phyloP scores from a whole-genome alignment of 129 eudicot species.

The Rutidosis leptorrhynchoides region DNA sequence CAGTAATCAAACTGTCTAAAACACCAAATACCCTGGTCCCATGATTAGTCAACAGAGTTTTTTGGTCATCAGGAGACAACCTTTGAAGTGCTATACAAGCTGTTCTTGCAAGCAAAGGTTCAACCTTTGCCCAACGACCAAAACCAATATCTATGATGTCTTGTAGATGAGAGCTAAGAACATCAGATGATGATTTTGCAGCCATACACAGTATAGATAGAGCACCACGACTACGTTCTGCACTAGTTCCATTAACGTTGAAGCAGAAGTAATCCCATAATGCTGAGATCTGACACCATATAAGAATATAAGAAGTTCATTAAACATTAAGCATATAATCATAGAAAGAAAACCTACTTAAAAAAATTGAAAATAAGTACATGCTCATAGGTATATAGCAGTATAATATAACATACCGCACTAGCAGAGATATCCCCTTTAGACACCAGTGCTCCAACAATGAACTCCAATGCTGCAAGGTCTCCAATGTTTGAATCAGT shows the following conservation, averaged over 20 bases:
- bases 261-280: constrained; percentile 97
- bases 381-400: constrained; percentile 1
- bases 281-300: constrained; percentile 68
- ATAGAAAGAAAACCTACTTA: background rate
- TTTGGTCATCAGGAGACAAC: constrained; percentile 71
- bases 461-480: constrained; percentile 85
- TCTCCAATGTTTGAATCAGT: constrained; percentile 87
- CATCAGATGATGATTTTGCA: constrained; percentile 73
- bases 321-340: background rate
- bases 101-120: constrained; percentile 96
- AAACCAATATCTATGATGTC: constrained; percentile 94
- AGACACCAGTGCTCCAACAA: constrained; percentile 72
- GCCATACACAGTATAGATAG: constrained; percentile 86
- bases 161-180: constrained; percentile 85
- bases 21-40: constrained; percentile 73
- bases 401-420: constrained; percentile 50
- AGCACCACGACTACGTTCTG: constrained; percentile 93
- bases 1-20: constrained; percentile 63
- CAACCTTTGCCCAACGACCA: constrained; percentile 97
- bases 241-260: constrained; percentile 76
- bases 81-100: constrained; percentile 90
- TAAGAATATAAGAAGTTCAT: background rate
- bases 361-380: background rate
- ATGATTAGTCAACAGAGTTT: constrained; percentile 60
- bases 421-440: constrained; percentile 78